These are phyloP conservation scores for Komagataella ulmi DNA, from an alignment of 805 yeast species.

Conservation along the genomic window DNA sequence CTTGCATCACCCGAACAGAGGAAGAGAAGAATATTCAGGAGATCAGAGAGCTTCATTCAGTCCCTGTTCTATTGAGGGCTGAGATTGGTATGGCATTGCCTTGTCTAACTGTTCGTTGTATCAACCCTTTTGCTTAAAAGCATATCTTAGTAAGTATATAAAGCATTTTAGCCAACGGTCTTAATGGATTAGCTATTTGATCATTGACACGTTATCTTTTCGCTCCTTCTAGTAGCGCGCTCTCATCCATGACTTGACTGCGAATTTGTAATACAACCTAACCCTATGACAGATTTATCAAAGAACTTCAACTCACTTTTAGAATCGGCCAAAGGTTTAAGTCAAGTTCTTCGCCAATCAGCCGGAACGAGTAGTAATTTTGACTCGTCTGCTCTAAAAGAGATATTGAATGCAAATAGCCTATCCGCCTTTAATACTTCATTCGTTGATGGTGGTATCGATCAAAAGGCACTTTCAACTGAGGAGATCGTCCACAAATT, in stretches of 20 bases:
- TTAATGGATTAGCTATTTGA: too few species aligned
- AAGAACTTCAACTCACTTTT: background rate
- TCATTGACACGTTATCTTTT: too few species aligned
- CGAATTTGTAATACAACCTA: slow-evolving; percentile 2
- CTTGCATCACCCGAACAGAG: slow-evolving; percentile 46
- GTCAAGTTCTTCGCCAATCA: background rate
- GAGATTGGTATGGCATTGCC: slow-evolving; percentile 95
- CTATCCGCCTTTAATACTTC: background rate
- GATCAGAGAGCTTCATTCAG: slow-evolving; percentile 58
- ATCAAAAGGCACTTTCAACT: slow-evolving; percentile 11
- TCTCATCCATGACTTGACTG: slow-evolving; percentile 3
- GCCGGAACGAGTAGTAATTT: background rate
- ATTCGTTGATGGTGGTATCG: background rate
- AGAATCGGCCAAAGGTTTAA: background rate
- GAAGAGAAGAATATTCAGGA: slow-evolving; percentile 64
- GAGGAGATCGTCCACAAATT: slow-evolving; percentile 53
- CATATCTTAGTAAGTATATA: background rate
- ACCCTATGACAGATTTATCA: background rate
- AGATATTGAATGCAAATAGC: background rate
- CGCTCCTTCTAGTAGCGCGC: too few species aligned
- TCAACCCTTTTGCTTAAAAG: slow-evolving; percentile 58
- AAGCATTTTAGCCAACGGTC: too few species aligned
- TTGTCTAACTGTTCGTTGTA: slow-evolving; percentile 80
- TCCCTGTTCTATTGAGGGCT: slow-evolving; percentile 79
- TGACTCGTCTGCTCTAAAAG: background rate